phyloP scores from a whole-genome alignment of 2,329 filamentous ascomycete species.

The Beauveria rudraprayagi region DNA sequence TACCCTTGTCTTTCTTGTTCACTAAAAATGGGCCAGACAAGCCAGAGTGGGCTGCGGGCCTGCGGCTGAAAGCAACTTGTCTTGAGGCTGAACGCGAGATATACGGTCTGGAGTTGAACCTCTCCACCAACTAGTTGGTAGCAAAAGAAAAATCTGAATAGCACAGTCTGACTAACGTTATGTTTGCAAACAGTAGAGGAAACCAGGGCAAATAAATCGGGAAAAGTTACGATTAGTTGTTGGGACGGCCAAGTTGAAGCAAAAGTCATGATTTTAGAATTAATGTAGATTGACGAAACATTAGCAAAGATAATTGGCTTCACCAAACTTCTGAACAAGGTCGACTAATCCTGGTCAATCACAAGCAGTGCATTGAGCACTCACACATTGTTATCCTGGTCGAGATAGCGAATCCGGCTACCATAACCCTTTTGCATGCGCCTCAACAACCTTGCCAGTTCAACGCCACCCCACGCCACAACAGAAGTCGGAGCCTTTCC shows the following conservation, averaged over 20 bases:
- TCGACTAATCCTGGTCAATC: no score
- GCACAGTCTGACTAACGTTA: no score
- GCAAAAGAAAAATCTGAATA: not conserved
- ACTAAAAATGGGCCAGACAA: not conserved
- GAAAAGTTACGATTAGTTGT: no score
- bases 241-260: no score
- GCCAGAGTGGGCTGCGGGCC: conserved; percentile 3
- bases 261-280: no score
- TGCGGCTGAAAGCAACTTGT: conserved; percentile 4
- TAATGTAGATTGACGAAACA: no score
- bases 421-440: not conserved
- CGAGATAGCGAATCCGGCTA: not conserved
- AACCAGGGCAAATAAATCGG: no score
- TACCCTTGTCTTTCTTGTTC: not conserved
- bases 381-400: not conserved
- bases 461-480: conserved; percentile 5
- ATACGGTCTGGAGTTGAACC: not conserved
- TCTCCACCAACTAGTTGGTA: not conserved
- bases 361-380: not conserved
- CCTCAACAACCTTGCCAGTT: conserved; percentile 1
- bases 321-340: no score
- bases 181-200: no score
- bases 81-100: conserved; percentile 8
- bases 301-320: no score
- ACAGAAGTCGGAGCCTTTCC: not conserved